These are phyloP conservation scores for Coemansia sp. DNA, from an alignment of 192 early-diverging fungal species.

Conservation along the genomic window DNA sequence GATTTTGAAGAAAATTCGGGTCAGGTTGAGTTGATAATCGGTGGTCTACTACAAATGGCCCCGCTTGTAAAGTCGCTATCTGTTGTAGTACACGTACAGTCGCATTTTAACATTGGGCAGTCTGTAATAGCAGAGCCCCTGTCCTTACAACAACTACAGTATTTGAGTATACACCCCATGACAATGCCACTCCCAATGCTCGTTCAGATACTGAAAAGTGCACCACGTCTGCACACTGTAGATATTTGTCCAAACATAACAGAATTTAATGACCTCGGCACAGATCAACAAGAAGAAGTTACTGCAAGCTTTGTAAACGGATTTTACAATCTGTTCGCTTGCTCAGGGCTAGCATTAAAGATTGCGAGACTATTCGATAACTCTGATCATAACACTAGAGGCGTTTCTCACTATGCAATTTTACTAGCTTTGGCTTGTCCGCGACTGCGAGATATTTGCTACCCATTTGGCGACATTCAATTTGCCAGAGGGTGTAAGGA, in stretches of 20 bases:
- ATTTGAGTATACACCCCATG: not conserved
- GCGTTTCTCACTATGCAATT: not conserved
- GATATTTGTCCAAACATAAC: not conserved
- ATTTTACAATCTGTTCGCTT: not conserved
- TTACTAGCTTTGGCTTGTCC: slow-evolving; percentile 2
- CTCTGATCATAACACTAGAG: not conserved
- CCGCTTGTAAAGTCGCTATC: not conserved
- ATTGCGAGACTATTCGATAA: not conserved
- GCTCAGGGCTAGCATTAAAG: not conserved
- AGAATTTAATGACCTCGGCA: not conserved
- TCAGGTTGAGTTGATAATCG: not conserved
- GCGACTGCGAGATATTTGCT: not conserved
- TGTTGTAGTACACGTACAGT: not conserved
- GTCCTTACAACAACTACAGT: not conserved
- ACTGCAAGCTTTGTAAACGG: not conserved
- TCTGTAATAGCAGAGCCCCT: not conserved
- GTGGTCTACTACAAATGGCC: not conserved
- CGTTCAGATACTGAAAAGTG: not conserved
- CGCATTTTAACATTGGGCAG: too few relatives aligned
- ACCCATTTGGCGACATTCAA: not conserved
- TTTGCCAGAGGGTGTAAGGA: not conserved
- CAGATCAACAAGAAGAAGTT: not conserved
- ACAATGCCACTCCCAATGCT: not conserved
- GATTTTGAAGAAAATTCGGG: not conserved
- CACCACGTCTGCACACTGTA: not conserved